A percentile compares a stretch with the other conserved stretches of the same genome.
These are phyloP conservation scores for Astraeus odoratus DNA, from an alignment of 768 basidiomycete genomes.

Conservation along the genomic window DNA sequence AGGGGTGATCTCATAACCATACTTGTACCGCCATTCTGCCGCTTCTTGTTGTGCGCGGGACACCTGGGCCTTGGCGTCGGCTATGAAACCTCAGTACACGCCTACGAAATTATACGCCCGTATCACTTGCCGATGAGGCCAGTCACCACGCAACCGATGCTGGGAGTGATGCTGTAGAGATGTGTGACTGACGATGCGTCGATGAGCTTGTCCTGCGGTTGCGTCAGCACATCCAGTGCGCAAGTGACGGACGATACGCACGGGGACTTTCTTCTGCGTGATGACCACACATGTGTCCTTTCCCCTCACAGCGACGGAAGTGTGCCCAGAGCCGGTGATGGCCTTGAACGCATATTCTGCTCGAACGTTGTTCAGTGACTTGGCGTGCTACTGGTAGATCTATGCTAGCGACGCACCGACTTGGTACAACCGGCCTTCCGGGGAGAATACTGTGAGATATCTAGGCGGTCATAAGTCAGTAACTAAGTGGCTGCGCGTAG, in stretches of 20 bases:
- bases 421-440: constrained; percentile 97
- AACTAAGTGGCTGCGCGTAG: neutral
- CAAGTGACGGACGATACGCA: constrained; percentile 36
- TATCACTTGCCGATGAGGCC: constrained; percentile 78
- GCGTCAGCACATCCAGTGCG: constrained; percentile 1
- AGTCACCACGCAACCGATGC: constrained; percentile 97
- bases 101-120: neutral
- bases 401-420: constrained; percentile 58
- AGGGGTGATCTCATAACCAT: constrained; percentile 96
- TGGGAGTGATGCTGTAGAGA: constrained; percentile 91
- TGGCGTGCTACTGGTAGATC: neutral
- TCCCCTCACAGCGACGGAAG: constrained; percentile 86
- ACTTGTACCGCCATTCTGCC: constrained; percentile 90
- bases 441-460: constrained; percentile 96
- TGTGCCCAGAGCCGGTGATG: constrained; percentile 94
- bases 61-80: constrained; percentile 90
- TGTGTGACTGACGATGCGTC: constrained; percentile 93
- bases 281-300: constrained; percentile 94
- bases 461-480: constrained; percentile 28
- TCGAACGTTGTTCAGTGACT: constrained; percentile 9
- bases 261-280: constrained; percentile 97
- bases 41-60: constrained; percentile 82
- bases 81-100: constrained; percentile 31
- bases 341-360: constrained; percentile 99
- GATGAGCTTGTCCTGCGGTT: constrained; percentile 85